Evolutionary conservation across 1,284 basidiomycete species (phyloP), one percentile per base, ranked within the genome.

Genomic region (Hymenochaete sp.): DNA sequence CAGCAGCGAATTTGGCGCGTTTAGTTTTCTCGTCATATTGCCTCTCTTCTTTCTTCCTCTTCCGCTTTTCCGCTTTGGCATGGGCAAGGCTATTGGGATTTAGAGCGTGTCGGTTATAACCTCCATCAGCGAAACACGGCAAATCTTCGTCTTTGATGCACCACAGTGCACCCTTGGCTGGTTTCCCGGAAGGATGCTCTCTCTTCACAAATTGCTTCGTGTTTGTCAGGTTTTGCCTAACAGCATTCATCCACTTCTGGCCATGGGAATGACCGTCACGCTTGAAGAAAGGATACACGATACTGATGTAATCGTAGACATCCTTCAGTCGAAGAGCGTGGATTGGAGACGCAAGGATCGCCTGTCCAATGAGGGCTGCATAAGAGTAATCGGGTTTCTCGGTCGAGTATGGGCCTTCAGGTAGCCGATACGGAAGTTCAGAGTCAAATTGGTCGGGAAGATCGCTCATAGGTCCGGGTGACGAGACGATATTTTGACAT

Each of bases 251-350:
- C 93, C 93, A 97, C 21, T 91, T 93, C n/a, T 83, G 78, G 57
- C 96, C 37, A 35, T 51, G 49, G 5, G 49, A 51, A 36, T 48
- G 36, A 5, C 49, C 93, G 29, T 87, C 86, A 35, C 84, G 82
- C 62, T 91, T 91, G 69, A 92, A 98, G 61, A 83, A 83, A 0
- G 95, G 93, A 62, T 92, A 93, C 3, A 90, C 89, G 31, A 86
- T 88, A 49, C 88, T 90, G 57, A 98, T 95, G 75, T 82, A 98
- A 57, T 88, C 82, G 59, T 98, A 98, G 52, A 98, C 95, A 60
- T 98, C 93, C 57, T 93, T 90, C 19, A 98, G 71, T 0, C 91
- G 92, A 26, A 98, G 76, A 29, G 87, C 82, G 55, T 90, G 85
- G 29, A 84, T 77, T 0, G 79, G 75, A 1, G 89, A 91, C 10